Evolutionary conservation across 1,139 yeast genomes (phyloP).

Genomic region (Saccharomyces hybrid): DNA sequence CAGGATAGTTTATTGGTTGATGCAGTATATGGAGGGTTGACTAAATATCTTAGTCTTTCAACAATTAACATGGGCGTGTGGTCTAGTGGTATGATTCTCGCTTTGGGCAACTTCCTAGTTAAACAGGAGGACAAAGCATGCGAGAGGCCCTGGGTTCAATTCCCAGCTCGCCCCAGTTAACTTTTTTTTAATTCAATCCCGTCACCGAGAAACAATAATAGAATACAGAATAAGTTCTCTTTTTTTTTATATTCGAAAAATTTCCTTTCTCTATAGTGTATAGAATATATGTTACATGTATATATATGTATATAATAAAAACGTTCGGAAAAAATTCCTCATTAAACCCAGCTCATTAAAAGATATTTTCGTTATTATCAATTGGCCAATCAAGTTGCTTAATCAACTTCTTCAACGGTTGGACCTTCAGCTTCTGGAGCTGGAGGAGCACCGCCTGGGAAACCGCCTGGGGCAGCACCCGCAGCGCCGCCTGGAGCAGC

Average conservation of each 20-base stretch:
- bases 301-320: background rate
- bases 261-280: background rate
- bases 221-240: too few species aligned
- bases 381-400: conserved; percentile 21
- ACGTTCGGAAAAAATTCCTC: background rate
- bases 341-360: background rate
- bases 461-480: conserved; percentile 36
- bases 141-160: conserved; percentile 25
- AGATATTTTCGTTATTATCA: background rate
- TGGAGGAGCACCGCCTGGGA: conserved; percentile 27
- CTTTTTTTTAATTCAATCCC: conserved; percentile 3
- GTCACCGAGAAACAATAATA: too few species aligned
- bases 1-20: too few species aligned
- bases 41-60: too few species aligned
- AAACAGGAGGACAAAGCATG: too few species aligned
- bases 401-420: conserved; percentile 68
- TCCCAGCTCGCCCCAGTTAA: conserved; percentile 28
- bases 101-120: conserved; percentile 5
- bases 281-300: too few species aligned
- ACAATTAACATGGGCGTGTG: conserved; percentile 6
- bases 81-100: conserved; percentile 9
- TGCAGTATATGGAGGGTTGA: too few species aligned
- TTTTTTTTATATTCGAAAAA: background rate
- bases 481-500: conserved; percentile 45
- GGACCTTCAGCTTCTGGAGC: conserved; percentile 45